Percentiles rank a stretch among this genome's conserved stretches.
Conservation (phyloP, 2,329 filamentous ascomycete species). For the Pseudogymnoascus sp. region DNA sequence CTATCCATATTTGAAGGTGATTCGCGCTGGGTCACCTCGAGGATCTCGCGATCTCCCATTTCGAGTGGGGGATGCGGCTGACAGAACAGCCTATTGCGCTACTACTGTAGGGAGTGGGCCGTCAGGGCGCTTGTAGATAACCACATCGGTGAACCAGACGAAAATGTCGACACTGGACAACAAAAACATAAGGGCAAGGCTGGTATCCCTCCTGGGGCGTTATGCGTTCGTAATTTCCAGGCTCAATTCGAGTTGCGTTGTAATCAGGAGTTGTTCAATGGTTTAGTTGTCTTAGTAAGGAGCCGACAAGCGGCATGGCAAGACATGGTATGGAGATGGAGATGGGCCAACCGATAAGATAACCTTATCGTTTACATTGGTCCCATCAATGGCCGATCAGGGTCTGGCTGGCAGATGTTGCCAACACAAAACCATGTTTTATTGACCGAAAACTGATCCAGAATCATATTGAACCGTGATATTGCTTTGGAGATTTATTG, state of each 20-base stretch:
- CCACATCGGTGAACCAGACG: not conserved
- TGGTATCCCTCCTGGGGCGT: not conserved
- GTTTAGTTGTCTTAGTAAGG: not conserved
- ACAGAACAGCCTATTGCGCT: slow-evolving; percentile 1
- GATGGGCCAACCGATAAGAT: not conserved
- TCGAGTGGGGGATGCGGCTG: slow-evolving; percentile 2
- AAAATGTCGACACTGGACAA: not conserved
- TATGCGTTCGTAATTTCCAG: not conserved
- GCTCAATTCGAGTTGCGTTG: slow-evolving; percentile 5
- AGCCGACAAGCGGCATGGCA: not conserved
- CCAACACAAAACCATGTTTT: not conserved
- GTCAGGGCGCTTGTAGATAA: not conserved
- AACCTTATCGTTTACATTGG: not conserved
- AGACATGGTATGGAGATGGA: not conserved
- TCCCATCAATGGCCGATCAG: not conserved
- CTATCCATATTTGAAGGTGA: slow-evolving; percentile 1
- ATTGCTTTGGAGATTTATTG: not conserved
- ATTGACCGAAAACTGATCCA: not conserved
- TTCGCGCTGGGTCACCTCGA: slow-evolving; percentile 2
- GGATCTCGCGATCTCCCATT: slow-evolving; percentile 5
- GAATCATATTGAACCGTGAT: slow-evolving; percentile 1
- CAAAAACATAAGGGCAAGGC: not conserved
- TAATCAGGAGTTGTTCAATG: not conserved
- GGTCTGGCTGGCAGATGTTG: not conserved
- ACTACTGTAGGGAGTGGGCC: not conserved